phyloP scores from a whole-genome alignment of 352 stramenopile species.

The Globisporangium cylindrosporum region DNA sequence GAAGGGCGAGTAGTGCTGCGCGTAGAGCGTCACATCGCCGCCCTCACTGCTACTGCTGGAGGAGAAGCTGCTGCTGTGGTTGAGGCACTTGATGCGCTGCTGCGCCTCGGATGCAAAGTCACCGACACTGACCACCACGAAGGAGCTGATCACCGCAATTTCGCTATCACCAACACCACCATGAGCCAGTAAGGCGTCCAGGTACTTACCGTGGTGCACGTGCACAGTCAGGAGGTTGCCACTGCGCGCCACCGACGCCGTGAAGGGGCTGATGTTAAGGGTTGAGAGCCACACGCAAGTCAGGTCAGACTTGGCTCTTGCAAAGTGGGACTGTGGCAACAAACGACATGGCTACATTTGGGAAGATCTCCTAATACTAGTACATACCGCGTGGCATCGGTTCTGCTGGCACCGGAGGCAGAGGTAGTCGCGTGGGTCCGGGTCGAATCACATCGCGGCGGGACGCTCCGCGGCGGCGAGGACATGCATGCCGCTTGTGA shows the following conservation, averaged over 20 bases:
- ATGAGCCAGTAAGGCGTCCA: constrained; percentile 22
- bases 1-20: constrained; percentile 56
- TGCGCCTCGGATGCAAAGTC: constrained; percentile 8
- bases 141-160: constrained; percentile 15
- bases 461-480: constrained; percentile 21
- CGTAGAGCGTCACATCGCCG: constrained; percentile 29
- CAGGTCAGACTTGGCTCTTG: neutral
- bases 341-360: neutral
- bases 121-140: constrained; percentile 35
- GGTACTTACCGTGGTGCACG: constrained; percentile 45
- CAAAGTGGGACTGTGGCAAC: neutral
- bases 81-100: constrained; percentile 10
- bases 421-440: neutral
- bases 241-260: constrained; percentile 30
- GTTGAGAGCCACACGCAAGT: neutral
- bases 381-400: constrained; percentile 21
- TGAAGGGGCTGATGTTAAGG: constrained; percentile 42
- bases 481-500: constrained; percentile 38
- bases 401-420: neutral
- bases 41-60: constrained; percentile 13
- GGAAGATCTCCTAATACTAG: neutral
- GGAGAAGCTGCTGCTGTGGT: constrained; percentile 5
- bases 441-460: constrained; percentile 34
- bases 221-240: constrained; percentile 48
- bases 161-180: neutral